Percentiles rank a stretch among this genome's conserved stretches.
Conservation (phyloP, 345 rosid genomes). For the Lepidium didymum region DNA sequence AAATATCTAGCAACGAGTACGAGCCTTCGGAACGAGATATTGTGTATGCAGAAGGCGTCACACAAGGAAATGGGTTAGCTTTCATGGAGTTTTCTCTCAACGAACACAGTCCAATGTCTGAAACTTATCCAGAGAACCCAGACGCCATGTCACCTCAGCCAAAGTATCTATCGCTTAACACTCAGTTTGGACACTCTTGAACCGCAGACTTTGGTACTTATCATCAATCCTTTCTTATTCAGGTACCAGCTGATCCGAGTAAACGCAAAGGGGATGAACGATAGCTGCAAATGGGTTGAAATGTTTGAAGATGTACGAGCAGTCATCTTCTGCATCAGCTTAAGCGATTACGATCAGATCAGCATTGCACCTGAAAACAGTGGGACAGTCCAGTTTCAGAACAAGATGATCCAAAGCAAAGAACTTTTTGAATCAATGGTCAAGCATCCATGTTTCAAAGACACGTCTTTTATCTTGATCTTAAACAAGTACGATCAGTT, state of each 20-base stretch:
- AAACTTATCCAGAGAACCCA: slow-evolving; percentile 60
- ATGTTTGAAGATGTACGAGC: slow-evolving; percentile 96
- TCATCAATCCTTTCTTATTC: background rate
- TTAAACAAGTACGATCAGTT: slow-evolving; percentile 93
- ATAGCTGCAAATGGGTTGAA: slow-evolving; percentile 98
- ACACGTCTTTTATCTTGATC: slow-evolving; percentile 68
- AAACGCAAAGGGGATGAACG: slow-evolving; percentile 85
- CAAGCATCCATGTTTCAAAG: slow-evolving; percentile 84
- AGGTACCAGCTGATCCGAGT: slow-evolving; percentile 94
- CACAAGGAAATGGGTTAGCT: slow-evolving; percentile 91
- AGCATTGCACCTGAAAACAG: slow-evolving; percentile 42
- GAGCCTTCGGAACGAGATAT: slow-evolving; percentile 94
- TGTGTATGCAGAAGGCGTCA: slow-evolving; percentile 92
- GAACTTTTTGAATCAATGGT: slow-evolving; percentile 77
- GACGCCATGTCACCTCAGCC: slow-evolving; percentile 57
- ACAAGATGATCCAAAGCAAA: slow-evolving; percentile 86
- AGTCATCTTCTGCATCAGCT: slow-evolving; percentile 77
- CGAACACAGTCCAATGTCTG: slow-evolving; percentile 90
- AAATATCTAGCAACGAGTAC: slow-evolving; percentile 90
- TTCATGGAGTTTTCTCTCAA: slow-evolving; percentile 89
- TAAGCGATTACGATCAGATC: slow-evolving; percentile 81
- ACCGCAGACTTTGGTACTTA: background rate
- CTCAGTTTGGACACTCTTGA: background rate
- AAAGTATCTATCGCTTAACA: slow-evolving; percentile 34
- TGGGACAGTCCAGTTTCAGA: slow-evolving; percentile 42